phyloP scores from a whole-genome alignment of 1,284 basidiomycete genomes.

The Rhodotorula sp. region DNA sequence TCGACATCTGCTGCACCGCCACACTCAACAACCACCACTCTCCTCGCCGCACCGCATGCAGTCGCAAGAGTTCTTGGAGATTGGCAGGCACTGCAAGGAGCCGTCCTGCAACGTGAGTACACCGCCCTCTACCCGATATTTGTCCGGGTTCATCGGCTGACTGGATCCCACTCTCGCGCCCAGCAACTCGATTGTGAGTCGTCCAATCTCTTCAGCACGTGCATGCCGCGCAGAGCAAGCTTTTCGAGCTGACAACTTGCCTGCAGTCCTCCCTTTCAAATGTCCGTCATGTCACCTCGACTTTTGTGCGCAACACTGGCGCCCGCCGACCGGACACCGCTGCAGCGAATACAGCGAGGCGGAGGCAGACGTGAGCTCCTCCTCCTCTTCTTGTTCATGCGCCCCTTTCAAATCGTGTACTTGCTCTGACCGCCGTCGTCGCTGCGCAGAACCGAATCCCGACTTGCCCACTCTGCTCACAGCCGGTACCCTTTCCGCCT shows the following conservation, averaged over 20 bases:
- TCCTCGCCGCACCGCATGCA: background rate
- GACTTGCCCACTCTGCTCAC: constrained; percentile 35
- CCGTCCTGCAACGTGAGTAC: constrained; percentile 5
- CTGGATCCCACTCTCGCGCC: background rate
- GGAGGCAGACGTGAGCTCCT: constrained; percentile 18
- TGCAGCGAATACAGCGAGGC: constrained; percentile 23
- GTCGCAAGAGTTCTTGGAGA: constrained; percentile 25
- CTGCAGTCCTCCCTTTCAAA: constrained; percentile 31
- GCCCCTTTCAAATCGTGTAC: no score
- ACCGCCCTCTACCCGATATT: background rate
- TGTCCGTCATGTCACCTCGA: constrained; percentile 23
- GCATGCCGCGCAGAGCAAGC: background rate
- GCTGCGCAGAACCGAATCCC: constrained; percentile 30
- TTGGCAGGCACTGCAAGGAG: constrained; percentile 36
- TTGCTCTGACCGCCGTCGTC: background rate
- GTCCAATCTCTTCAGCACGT: background rate
- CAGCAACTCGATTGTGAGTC: constrained; percentile 24
- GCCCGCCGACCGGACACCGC: constrained; percentile 19
- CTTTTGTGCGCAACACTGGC: constrained; percentile 33
- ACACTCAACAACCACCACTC: background rate
- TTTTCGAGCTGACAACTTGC: background rate
- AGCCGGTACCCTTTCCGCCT: constrained; percentile 17
- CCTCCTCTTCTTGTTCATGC: background rate
- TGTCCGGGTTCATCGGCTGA: background rate
- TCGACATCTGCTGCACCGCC: background rate